Base-by-base conservation (phyloP, 2,329 filamentous ascomycete genomes). In the Ceratocystis harringtonii region DNA sequence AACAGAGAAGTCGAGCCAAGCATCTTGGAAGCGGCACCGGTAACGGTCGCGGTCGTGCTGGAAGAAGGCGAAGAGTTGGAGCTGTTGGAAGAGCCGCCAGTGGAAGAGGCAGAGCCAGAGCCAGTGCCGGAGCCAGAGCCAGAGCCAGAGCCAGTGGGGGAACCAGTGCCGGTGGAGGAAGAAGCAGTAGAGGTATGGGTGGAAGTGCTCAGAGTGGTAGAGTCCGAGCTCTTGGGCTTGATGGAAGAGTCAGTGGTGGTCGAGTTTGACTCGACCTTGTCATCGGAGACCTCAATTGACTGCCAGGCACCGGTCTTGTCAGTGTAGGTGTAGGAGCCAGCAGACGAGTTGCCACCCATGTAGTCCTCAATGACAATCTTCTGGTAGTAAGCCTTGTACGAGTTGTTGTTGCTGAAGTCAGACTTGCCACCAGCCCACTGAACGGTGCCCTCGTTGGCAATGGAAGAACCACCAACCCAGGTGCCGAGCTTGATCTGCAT, bases 401-500 rank as follows among this genome's bases (percentile, higher is more conserved):
- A 66, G 5, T 78, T 77, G 48, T 72, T 77, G 68, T 77, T 66
- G 60, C 69, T 70, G 71, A 77, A 79, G 69, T 79, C 75, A 68
- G 78, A 75, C 70, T 72, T 72, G 68, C 87, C 87, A 69, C 85
- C 87, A 65, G 84, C 83, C 84, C 84, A 87, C 67, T 81, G 69
- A 68, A 91, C 87, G 43, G 90, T 94, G 68, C 90, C 90, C 67
- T 81, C 74, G 44, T 82, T 72, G 70, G 89, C 87, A 69, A 76
- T 74, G 67, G 76, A 75, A 70, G 80, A 76, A 65, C 83, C 83
- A 64, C 78, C 83, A 61, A 84, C 81, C 85, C 86, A 89, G 69
- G 82, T 81, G 69, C 87, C 87, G 58, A 90, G 75, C 74, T 84
- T 86, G 71, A 90, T 73, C 73, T 85, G 82, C 82, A 87, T 86